Evolutionary conservation across 441 rosid genomes (phyloP), one percentile per base, ranked within the genome.

Genomic region (Populus hybrid): DNA sequence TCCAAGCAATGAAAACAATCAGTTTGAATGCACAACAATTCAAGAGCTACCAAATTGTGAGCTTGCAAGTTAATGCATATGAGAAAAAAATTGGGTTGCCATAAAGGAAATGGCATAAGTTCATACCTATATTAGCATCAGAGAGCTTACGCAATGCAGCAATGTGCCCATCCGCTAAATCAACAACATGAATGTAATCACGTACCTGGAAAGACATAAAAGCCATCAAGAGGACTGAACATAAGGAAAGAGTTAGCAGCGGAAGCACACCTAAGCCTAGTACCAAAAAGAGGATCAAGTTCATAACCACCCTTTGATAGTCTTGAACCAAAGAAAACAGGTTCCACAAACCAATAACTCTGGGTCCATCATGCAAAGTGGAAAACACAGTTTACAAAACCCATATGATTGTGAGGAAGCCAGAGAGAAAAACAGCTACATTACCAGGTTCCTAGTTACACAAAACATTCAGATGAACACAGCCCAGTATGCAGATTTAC

Each of bases 181-280:
- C 99, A 57, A 92, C 79, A 59, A 95, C 97, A 70, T 95, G 99
- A 82, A 94, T 94, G 88, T 93, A 95, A 85, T 95, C 99, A 28
- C 99, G 94, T 3, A 93, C 97, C 99, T 95, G 92, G 80, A 67
- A 3, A 38, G 66, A 75, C 9, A 77, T 7, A 74, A 40, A 67
- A 14, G 61, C 26, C 53, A 72, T 42, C 57, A 72, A 50, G 35
- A 75, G 8, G 34, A 46, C 18, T 24, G 14, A 67, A 24, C 20
- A 50, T 20, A 46, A 11, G 12, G 4, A 23, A 65, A 57, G 46
- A 30, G 9, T 8, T 4, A 6, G 14, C 24, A 69, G 20, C 66
- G 8, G 66, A 42, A 10, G 14, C 50, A 42, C 1, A 10, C 50
- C 50, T 42, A 42, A 10, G 14, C 50, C 50, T 42, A 42, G 14